phyloP scores from a whole-genome alignment of 1,139 yeast species.

The Yarrowia galli region DNA sequence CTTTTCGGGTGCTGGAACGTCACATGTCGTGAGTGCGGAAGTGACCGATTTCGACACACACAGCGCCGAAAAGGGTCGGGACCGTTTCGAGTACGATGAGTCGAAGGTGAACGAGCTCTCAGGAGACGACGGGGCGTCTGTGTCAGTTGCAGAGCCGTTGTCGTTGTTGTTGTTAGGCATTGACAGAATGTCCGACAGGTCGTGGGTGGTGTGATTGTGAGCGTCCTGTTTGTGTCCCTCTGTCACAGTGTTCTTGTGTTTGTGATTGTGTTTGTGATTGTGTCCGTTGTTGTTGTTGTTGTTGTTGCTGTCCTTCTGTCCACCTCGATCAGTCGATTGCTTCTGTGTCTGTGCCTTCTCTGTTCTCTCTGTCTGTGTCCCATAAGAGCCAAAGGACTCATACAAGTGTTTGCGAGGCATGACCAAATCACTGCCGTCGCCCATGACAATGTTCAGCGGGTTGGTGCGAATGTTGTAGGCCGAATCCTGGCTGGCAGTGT shows the following conservation, averaged over 20 bases:
- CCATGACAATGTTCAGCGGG: slow-evolving; percentile 47
- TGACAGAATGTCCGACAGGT: not conserved
- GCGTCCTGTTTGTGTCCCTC: too few relatives aligned
- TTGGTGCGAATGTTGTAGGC: slow-evolving; percentile 44
- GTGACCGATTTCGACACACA: slow-evolving; percentile 19
- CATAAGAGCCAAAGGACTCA: slow-evolving; percentile 20
- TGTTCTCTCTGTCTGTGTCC: not conserved
- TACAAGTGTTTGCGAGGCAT: slow-evolving; percentile 30
- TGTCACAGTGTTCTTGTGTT: not conserved
- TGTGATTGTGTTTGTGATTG: not conserved
- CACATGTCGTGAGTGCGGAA: not conserved
- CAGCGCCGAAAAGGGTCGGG: slow-evolving; percentile 11
- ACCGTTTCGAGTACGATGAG: slow-evolving; percentile 22
- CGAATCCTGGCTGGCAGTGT: slow-evolving; percentile 45
- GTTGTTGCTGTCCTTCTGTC: too few relatives aligned
- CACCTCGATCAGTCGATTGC: not conserved
- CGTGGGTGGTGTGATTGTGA: not conserved
- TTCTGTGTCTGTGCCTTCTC: not conserved
- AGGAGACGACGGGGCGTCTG: not conserved
- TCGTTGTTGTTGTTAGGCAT: not conserved
- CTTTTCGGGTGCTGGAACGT: slow-evolving; percentile 30
- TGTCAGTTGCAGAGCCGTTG: not conserved
- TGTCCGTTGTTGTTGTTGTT: too few relatives aligned
- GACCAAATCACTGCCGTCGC: slow-evolving; percentile 50
- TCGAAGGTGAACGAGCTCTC: slow-evolving; percentile 28